Conservation (phyloP, 352 stramenopile species). For the Globisporangium viniferum region DNA sequence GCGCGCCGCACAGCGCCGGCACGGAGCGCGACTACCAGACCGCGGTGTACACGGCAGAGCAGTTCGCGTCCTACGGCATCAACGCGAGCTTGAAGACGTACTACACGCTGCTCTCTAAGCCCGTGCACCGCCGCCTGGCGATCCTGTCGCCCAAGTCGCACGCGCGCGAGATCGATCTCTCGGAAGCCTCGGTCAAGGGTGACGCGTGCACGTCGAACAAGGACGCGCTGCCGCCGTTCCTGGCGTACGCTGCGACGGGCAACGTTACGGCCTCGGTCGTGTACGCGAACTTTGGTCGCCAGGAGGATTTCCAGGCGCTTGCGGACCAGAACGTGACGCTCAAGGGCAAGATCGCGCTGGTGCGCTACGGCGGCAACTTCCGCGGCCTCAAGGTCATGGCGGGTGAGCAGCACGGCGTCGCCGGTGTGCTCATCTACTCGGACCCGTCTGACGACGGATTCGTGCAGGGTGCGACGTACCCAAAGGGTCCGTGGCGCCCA, state of each 20-base stretch:
- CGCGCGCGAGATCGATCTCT: conserved; percentile 48
- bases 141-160: conserved; percentile 38
- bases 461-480: conserved; percentile 57
- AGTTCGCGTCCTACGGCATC: conserved; percentile 63
- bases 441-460: conserved; percentile 87
- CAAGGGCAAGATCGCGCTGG: conserved; percentile 77
- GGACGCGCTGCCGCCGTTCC: conserved; percentile 66
- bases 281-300: conserved; percentile 86
- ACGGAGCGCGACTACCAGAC: conserved; percentile 58
- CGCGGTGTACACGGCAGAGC: conserved; percentile 49
- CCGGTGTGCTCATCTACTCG: conserved; percentile 86
- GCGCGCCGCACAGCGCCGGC: conserved; percentile 40
- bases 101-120: conserved; percentile 66
- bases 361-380: conserved; percentile 79
- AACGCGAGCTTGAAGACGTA: conserved; percentile 64
- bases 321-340: conserved; percentile 62
- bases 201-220: conserved; percentile 61
- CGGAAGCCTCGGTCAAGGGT: conserved; percentile 47
- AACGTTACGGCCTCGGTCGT: conserved; percentile 69
- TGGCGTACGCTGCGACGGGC: conserved; percentile 79
- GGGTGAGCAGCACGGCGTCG: conserved; percentile 67
- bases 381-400: conserved; percentile 85
- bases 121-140: conserved; percentile 37
- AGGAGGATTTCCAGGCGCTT: conserved; percentile 79
- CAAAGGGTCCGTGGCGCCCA: conserved; percentile 76